phyloP scores from a whole-genome alignment of 306 rosid species.

The Ammopiptanthus mongolicus region DNA sequence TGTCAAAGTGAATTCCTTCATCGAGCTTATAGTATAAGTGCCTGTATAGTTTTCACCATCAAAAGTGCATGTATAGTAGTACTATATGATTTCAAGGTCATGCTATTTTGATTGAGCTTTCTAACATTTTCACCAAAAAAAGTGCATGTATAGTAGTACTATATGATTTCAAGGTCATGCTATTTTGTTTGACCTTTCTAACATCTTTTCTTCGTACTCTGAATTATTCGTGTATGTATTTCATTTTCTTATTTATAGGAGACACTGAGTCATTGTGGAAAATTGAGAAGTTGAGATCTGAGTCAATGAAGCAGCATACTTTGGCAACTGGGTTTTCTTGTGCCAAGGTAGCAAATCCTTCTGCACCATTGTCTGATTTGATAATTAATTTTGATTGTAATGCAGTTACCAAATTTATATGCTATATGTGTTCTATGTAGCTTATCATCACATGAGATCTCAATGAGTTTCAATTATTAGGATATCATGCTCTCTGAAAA shows the following conservation, averaged over 20 bases:
- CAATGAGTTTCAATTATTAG: background rate
- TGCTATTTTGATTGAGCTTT: slow-evolving; percentile 7
- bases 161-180: background rate
- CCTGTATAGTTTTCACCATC: background rate
- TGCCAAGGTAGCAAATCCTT: slow-evolving; percentile 57
- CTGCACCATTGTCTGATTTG: background rate
- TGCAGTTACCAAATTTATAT: background rate
- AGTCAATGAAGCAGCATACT: slow-evolving; percentile 62
- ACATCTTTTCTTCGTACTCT: background rate
- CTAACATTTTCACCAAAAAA: background rate
- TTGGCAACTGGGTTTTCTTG: slow-evolving; percentile 68
- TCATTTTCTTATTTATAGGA: slow-evolving; percentile 43
- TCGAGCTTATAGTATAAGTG: background rate
- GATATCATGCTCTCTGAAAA: background rate
- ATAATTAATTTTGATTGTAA: background rate
- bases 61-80: background rate
- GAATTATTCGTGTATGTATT: slow-evolving; percentile 16
- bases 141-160: background rate
- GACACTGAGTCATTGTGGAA: slow-evolving; percentile 64
- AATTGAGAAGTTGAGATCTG: slow-evolving; percentile 70
- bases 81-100: background rate
- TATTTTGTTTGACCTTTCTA: slow-evolving; percentile 9
- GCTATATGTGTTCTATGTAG: background rate
- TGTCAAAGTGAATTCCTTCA: slow-evolving; percentile 4
- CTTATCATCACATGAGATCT: background rate